Evolutionary conservation across 306 rosid species (phyloP), one percentile per base, ranked within the genome.

Genomic region (Malus sylvestris): DNA sequence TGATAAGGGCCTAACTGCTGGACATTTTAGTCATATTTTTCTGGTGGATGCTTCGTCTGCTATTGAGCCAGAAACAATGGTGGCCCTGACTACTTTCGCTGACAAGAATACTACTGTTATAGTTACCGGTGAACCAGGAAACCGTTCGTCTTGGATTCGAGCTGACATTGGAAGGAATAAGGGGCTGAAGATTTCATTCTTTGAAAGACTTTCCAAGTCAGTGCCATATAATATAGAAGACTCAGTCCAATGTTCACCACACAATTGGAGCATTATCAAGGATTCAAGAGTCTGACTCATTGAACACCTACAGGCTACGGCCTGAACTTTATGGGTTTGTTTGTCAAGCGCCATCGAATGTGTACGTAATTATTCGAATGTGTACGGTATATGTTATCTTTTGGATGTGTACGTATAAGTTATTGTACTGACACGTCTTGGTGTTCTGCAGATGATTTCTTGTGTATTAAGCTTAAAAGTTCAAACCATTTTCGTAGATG

Each of bases 21-120:
- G 82, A 45, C 86, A 83, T 64, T 81, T 81, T 9, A 83, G 74
- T 33, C 86, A 81, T 49, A 70, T 73, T 32, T 84, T 81, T 59
- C 75, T 76, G 67, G 69, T 84, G 68, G 90, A 86, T 79, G 78
- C 86, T 71, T 79, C 84, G 3, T 60, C 68, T 46, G 77, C 82
- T 20, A 84, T 67, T 12, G 81, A 87, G 70, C 90, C 83, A 0
- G 86, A 81, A 80, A 72, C 77, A 8, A 0, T 79, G 53, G 77
- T 84, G 19, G 52, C 86, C 59, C 32, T 74, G 73, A 78, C 83
- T 14, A 76, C 77, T 68, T 84, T 86, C 12, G 74, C 79, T 4
- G 67, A n/a, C 1, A 23, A 81, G 16, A 63, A 58, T 9, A 84
- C 85, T 3, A 66, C 53, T 32, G 88, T 86, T 5, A 18, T 86